These are phyloP conservation scores for Phialocephala sp. DNA, from an alignment of 2,329 filamentous ascomycete genomes.

Conservation along the genomic window DNA sequence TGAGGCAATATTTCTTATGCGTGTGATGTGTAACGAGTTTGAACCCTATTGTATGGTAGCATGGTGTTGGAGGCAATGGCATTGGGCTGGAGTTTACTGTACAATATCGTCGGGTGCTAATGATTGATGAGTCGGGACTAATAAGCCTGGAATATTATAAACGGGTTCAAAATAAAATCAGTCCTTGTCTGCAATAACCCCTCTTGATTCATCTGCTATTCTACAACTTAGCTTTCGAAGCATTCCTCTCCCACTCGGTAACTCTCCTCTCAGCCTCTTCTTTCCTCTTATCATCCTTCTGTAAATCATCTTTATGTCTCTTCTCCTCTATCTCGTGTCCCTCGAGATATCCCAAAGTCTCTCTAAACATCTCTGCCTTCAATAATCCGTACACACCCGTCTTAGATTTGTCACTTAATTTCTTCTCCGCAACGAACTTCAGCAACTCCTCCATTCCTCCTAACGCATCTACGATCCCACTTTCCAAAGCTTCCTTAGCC, in stretches of 20 bases:
- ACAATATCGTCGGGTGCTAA: conserved; percentile 28
- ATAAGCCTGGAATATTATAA: neutral
- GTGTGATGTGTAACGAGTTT: conserved; percentile 26
- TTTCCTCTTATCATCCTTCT: conserved; percentile 45
- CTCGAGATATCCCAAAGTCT: conserved; percentile 64
- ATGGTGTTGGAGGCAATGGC: conserved; percentile 23
- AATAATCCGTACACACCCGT: conserved; percentile 72
- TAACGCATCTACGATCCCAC: conserved; percentile 71
- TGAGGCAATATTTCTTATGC: conserved; percentile 32
- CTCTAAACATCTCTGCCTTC: conserved; percentile 78
- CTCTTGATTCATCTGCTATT: neutral
- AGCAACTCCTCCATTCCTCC: conserved; percentile 70
- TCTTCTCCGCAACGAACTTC: conserved; percentile 61
- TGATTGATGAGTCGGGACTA: conserved; percentile 17
- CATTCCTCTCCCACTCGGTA: conserved; percentile 38
- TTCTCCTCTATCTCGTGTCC: conserved; percentile 57
- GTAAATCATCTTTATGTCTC: conserved; percentile 51
- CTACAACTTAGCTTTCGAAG: conserved; percentile 35
- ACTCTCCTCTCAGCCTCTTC: conserved; percentile 32
- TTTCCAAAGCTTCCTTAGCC: conserved; percentile 65
- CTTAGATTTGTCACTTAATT: conserved; percentile 65
- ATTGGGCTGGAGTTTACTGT: conserved; percentile 26
- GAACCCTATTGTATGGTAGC: conserved; percentile 25
- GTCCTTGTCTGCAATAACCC: neutral
- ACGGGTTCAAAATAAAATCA: neutral